phyloP scores from a whole-genome alignment of 306 rosid genomes.

The Inga laurina region DNA sequence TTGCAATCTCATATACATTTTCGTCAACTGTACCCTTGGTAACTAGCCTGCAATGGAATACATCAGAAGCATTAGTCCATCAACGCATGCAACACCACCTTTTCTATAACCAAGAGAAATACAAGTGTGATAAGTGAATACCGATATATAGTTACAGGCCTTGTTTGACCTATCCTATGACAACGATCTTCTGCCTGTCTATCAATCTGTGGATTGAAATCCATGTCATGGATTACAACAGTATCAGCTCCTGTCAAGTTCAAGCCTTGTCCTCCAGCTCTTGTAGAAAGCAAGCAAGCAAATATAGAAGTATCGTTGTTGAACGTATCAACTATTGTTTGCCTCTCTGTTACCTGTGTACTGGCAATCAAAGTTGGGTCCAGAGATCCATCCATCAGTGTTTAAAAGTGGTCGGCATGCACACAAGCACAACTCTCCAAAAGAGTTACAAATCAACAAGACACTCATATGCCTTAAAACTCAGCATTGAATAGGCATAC shows the following conservation, averaged over 20 bases:
- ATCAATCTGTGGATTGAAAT: constrained; percentile 95
- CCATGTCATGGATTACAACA: constrained; percentile 96
- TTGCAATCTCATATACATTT: constrained; percentile 94
- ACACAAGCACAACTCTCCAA: not conserved
- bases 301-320: constrained; percentile 80
- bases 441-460: not conserved
- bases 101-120: not conserved
- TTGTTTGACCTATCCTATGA: constrained; percentile 91
- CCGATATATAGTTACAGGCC: constrained; percentile 90
- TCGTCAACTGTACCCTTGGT: constrained; percentile 91
- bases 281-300: constrained; percentile 95
- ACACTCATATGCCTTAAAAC: not conserved
- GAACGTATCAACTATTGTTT: constrained; percentile 91
- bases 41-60: constrained; percentile 64
- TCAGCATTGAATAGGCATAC: not conserved
- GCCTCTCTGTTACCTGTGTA: constrained; percentile 91
- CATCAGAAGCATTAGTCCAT: not conserved
- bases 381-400: constrained; percentile 2
- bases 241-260: constrained; percentile 93
- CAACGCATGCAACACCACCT: constrained; percentile 10
- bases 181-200: constrained; percentile 98
- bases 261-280: constrained; percentile 99
- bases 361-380: constrained; percentile 42
- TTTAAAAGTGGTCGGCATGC: constrained; percentile 11
- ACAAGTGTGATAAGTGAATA: constrained; percentile 29